A percentile compares a stretch with the other conserved stretches of the same genome.
Evolutionary conservation across 352 stramenopile species (phyloP).

Genomic region (Phytophthora pinifolia): DNA sequence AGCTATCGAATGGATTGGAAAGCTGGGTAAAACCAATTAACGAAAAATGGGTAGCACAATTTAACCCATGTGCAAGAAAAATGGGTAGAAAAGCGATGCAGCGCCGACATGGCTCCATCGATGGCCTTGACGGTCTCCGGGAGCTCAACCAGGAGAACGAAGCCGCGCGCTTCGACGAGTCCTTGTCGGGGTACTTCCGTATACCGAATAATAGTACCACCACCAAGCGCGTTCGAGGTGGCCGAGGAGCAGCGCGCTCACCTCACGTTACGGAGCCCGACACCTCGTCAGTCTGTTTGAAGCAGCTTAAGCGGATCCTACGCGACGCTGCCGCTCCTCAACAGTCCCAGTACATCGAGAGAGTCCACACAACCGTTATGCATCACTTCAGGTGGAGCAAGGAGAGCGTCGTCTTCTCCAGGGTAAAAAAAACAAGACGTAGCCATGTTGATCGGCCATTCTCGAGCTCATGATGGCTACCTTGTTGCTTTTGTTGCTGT

Average conservation of each 20-base stretch:
- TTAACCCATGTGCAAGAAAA: too few relatives aligned
- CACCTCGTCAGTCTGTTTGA: conserved; percentile 13
- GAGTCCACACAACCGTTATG: conserved; percentile 21
- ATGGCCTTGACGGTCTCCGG: neutral
- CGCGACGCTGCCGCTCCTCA: conserved; percentile 23
- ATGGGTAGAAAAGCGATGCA: too few relatives aligned
- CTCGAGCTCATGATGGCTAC: neutral
- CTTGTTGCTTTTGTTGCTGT: neutral
- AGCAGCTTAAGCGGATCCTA: conserved; percentile 35
- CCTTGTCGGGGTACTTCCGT: conserved; percentile 31
- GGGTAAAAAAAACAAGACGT: neutral
- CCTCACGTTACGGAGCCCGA: neutral
- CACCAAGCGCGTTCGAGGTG: conserved; percentile 2
- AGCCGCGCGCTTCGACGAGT: conserved; percentile 25
- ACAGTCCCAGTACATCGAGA: conserved; percentile 32
- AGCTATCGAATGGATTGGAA: too few relatives aligned
- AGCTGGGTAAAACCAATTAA: too few relatives aligned
- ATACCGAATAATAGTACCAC: conserved; percentile 1
- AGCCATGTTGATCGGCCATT: neutral
- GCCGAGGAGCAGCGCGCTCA: too few relatives aligned
- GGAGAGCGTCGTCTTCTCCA: conserved; percentile 19
- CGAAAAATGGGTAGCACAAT: too few relatives aligned
- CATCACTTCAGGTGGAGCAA: conserved; percentile 27
- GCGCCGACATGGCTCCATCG: too few relatives aligned
- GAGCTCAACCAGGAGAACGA: conserved; percentile 29